Percentiles rank a stretch among this genome's conserved stretches.
These are phyloP conservation scores for Monosporascus sp. DNA, from an alignment of 2,329 filamentous ascomycete genomes.

Conservation along the genomic window DNA sequence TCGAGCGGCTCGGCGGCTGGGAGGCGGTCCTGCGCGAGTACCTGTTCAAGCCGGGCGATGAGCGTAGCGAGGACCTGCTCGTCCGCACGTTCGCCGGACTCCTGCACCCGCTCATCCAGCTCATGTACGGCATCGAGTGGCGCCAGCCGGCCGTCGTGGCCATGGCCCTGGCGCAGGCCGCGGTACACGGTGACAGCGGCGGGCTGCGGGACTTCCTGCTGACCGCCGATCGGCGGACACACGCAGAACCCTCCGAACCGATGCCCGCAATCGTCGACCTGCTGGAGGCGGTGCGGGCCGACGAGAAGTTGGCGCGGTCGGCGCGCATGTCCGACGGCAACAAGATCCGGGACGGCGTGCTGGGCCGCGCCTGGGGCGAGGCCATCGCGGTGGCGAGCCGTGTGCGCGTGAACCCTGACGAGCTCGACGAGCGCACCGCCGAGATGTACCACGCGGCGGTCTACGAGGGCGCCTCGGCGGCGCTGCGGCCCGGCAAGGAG, in stretches of 20 bases:
- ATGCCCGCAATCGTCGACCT: conserved; percentile 50
- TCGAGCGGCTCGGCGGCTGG: conserved; percentile 59
- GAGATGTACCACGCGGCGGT: conserved; percentile 65
- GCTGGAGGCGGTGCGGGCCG: conserved; percentile 50
- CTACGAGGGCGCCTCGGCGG: conserved; percentile 45
- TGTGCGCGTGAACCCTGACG: conserved; percentile 49
- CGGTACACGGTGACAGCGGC: conserved; percentile 54
- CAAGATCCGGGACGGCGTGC: conserved; percentile 63
- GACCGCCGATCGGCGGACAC: conserved; percentile 34
- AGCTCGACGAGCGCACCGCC: conserved; percentile 48
- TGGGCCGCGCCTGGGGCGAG: conserved; percentile 56
- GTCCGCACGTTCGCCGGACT: conserved; percentile 64
- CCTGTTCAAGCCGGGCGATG: conserved; percentile 57
- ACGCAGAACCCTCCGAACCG: conserved; percentile 28
- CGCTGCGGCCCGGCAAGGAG: conserved; percentile 57
- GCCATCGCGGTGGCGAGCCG: conserved; percentile 57
- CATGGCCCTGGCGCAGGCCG: conserved; percentile 70
- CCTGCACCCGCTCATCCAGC: conserved; percentile 75
- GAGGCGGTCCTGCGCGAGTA: conserved; percentile 58
- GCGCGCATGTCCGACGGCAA: conserved; percentile 48
- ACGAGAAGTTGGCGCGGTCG: conserved; percentile 52
- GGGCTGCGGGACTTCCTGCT: conserved; percentile 51
- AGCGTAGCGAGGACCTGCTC: conserved; percentile 63
- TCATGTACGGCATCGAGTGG: conserved; percentile 82
- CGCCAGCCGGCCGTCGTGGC: conserved; percentile 75